Percentiles rank a stretch among this genome's conserved stretches.
These are phyloP conservation scores for Cetraspora pellucida DNA, from an alignment of 192 early-diverging fungal species.

Conservation along the genomic window DNA sequence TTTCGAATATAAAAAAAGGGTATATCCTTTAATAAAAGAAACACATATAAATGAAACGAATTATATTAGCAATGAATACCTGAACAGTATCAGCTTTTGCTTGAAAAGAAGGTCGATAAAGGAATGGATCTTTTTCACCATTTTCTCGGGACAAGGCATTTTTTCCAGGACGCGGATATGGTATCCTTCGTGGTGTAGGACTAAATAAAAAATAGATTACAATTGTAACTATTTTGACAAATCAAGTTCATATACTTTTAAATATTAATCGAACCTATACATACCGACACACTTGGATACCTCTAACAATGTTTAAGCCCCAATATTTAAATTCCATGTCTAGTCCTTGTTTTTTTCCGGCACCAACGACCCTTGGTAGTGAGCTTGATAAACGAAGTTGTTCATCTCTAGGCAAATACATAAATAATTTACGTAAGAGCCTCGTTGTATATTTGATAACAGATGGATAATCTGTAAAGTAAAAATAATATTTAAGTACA, in stretches of 20 bases:
- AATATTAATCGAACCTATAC: not conserved
- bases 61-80: constrained; percentile 27
- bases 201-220: constrained; percentile 36
- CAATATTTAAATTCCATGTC: constrained; percentile 58
- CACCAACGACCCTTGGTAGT: constrained; percentile 56
- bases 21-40: not conserved
- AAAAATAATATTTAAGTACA: not conserved
- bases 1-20: not conserved
- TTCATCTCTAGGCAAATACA: constrained; percentile 64
- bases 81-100: constrained; percentile 57
- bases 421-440: constrained; percentile 65
- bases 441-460: constrained; percentile 66
- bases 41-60: not conserved
- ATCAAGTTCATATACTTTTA: not conserved
- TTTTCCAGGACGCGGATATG: constrained; percentile 57
- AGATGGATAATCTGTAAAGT: constrained; percentile 55
- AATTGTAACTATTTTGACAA: too few species aligned
- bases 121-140: constrained; percentile 56
- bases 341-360: constrained; percentile 54
- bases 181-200: constrained; percentile 57
- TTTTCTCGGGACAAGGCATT: constrained; percentile 38
- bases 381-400: constrained; percentile 62
- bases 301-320: constrained; percentile 58
- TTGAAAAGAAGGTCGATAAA: constrained; percentile 77
- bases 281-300: constrained; percentile 55